phyloP scores from a whole-genome alignment of 495 filamentous ascomycete species.

The Clohesyomyces aquaticus region DNA sequence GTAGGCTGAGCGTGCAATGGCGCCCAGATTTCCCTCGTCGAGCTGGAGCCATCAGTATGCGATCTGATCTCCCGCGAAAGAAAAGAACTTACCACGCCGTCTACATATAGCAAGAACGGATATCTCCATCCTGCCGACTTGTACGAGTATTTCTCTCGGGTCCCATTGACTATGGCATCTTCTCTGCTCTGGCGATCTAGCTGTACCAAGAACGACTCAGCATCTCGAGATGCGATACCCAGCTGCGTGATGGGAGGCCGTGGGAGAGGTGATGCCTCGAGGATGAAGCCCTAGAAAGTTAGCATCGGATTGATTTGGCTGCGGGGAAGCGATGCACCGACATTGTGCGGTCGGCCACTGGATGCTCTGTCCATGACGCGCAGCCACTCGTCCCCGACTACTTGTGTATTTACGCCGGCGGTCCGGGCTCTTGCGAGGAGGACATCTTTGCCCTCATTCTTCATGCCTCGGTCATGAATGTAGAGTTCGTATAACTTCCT shows the following conservation, averaged over 20 bases:
- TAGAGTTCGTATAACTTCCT: conserved; percentile 86
- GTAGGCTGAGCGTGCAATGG: conserved; percentile 80
- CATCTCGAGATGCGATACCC: conserved; percentile 37
- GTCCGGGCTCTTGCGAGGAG: conserved; percentile 50
- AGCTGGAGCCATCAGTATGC: conserved; percentile 47
- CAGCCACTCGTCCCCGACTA: conserved; percentile 58
- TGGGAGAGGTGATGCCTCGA: conserved; percentile 85
- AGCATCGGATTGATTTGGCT: neutral
- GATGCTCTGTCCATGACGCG: conserved; percentile 81
- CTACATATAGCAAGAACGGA: conserved; percentile 79
- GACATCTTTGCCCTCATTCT: conserved; percentile 47
- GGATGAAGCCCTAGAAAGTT: conserved; percentile 63
- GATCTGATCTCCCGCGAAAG: neutral
- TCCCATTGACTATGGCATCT: conserved; percentile 72
- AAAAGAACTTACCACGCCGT: conserved; percentile 61
- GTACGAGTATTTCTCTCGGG: conserved; percentile 47
- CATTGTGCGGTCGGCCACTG: conserved; percentile 83
- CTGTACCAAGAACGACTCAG: conserved; percentile 56
- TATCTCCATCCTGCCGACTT: conserved; percentile 54
- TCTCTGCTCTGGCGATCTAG: conserved; percentile 72
- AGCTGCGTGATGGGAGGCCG: conserved; percentile 69
- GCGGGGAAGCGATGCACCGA: conserved; percentile 17
- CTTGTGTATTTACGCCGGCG: conserved; percentile 61
- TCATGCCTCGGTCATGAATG: conserved; percentile 57
- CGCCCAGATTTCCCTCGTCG: conserved; percentile 88